Evolutionary conservation across 192 early-diverging fungal genomes (phyloP).

Genomic region (Spizellomyces sp.): DNA sequence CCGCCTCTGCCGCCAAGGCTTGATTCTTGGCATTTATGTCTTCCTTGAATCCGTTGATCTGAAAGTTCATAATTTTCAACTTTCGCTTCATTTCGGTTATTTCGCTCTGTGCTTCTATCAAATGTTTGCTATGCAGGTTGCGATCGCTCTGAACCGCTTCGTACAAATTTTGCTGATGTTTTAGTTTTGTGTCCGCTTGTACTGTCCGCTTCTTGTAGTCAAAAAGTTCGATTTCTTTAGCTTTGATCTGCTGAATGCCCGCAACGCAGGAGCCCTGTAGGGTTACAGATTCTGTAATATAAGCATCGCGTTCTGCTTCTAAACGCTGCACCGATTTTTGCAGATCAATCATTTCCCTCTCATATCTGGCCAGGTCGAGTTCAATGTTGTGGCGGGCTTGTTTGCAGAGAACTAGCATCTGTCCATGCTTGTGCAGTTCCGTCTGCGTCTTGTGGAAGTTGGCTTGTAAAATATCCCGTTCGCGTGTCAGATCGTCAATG

Average conservation of each 20-base stretch:
- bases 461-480: constrained; percentile 51
- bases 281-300: constrained; percentile 40
- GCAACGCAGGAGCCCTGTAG: constrained; percentile 45
- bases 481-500: constrained; percentile 57
- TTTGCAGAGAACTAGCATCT: constrained; percentile 41
- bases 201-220: constrained; percentile 61
- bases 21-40: constrained; percentile 61
- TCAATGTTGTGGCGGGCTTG: constrained; percentile 60
- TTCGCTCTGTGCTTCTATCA: constrained; percentile 61
- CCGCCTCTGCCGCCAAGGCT: constrained; percentile 46
- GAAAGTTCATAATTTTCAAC: constrained; percentile 70
- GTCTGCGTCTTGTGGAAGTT: constrained; percentile 45
- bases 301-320: constrained; percentile 48
- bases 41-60: constrained; percentile 68
- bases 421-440: constrained; percentile 38
- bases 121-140: constrained; percentile 62
- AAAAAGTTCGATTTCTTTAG: constrained; percentile 61
- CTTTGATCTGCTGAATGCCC: constrained; percentile 52
- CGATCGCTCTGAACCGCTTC: constrained; percentile 66
- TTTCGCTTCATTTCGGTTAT: constrained; percentile 66
- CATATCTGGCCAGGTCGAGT: constrained; percentile 48
- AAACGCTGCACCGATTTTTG: constrained; percentile 33
- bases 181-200: constrained; percentile 64
- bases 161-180: constrained; percentile 70
- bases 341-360: constrained; percentile 35